Base-by-base conservation (phyloP, 164 flowering plant genomes). In the Vitis rotundifolia region DNA sequence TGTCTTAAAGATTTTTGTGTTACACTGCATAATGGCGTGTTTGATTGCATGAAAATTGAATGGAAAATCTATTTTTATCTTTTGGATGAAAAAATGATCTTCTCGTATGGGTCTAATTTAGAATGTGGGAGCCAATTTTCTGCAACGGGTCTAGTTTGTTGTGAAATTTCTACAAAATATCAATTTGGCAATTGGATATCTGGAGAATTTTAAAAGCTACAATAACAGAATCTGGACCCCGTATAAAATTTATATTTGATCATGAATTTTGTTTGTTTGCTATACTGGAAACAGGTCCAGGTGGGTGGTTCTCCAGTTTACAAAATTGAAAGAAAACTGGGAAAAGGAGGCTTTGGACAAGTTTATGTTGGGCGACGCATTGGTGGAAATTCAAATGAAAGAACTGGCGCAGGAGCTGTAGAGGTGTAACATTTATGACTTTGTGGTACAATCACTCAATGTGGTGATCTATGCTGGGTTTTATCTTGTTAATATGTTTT, bases 291-390 rank as follows among this genome's bases (percentile, higher is more conserved):
- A 63, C 92, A 95, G 99, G 92, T 95, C 11, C 88, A 84, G 70
- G 96, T 95, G 62, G 96, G 93, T 64, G 83, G 86, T 73, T 91
- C 96, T 15, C 97, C 98, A 37, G 3, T 71, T 28, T 91, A 91
- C 72, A 79, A 63, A 76, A 68, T 86, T 65, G 98, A 90, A 10
- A 88, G 77, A 72, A 91, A 91, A 78, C 79, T 91, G 15, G 98
- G 98, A 3, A 94, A 92, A 76, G 97, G 98, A 70, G 98, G 97
- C 8, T 93, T 91, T 80, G 97, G 98, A 15, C 98, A 93, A 74
- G 98, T 93, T 0, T 90, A 89, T 81, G 93, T 91, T 75, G 98
- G 98, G 19, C 83, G 91, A 3, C 84, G 91, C 1, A 54, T 86
- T 48, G 78, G 82, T 62, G 63, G 77, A 49, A 78, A 18, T 69